Evolutionary conservation across 2,329 filamentous ascomycete species (phyloP), one percentile per base, ranked within the genome.

Genomic region (Phaeosphaeriaceae sp.): DNA sequence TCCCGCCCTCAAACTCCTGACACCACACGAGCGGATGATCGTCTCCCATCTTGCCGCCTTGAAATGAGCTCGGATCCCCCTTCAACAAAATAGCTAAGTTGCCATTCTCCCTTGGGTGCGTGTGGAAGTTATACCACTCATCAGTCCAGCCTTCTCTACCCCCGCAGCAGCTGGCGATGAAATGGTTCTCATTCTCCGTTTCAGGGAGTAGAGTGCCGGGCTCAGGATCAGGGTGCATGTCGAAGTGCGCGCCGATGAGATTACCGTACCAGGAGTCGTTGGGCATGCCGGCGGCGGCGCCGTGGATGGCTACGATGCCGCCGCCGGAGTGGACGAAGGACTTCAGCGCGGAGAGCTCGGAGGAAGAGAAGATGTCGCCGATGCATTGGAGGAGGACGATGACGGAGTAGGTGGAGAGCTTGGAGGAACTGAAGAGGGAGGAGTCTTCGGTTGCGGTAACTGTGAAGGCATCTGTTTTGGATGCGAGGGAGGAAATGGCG

Each of bases 91-190:
- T 53, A 7, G 50, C 47, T 27, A 72, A 53, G 19, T 65, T 67
- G 5, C 7, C 21, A 22, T 73, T 73, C 11, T 62, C 44, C 17
- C 67, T 40, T 3, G 68, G 70, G 51, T 73, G 67, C 9, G 61
- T 62, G 2, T 50, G 57, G 51, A 72, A 73, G 31, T 72, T 71
- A 51, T 73, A 73, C 69, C 68, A 73, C 51, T 73, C 70, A 20
- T 73, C 70, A 55, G 55, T 64, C 67, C 68, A 68, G 11, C 31
- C 51, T 7, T 61, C 40, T 11, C 60, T 42, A 0, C 54, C 53
- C 7, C 51, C 53, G 25, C 48, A 49, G 24, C 44, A 22, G 20
- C 21, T 49, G n/a, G 61, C 15, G 15, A 68, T 60, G 17, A 53
- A 54, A 40, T 65, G 62, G 19, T n/a, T n/a, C n/a, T n/a, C n/a